Evolutionary conservation across 768 basidiomycete genomes (phyloP), one percentile per base, ranked within the genome.

Genomic region (Tricholoma flavovirens): DNA sequence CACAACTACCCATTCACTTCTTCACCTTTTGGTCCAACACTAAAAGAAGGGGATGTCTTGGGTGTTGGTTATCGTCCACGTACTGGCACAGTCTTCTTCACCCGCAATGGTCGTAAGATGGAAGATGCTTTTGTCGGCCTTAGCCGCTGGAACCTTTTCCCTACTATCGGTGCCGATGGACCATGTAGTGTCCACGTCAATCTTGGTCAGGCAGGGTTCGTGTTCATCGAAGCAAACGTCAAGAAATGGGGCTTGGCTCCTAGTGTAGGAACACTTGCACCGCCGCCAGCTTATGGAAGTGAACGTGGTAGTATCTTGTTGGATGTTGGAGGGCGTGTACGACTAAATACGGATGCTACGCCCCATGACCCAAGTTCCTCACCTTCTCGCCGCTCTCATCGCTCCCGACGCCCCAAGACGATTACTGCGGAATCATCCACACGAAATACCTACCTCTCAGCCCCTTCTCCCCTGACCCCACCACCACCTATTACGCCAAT

Each of bases 211-310:
- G 88, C 92, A 4, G 97, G 97, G 4, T 99, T 99, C 68, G 97
- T 98, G 36, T 98, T 97, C 64, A 98, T 99, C 65, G 97, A 99
- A 73, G 97, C 97, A 32, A 98, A 99, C 67, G 97, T 99, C 59
- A 99, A 99, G 81, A 98, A 98, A 69, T 99, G 97, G 97, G 97
- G 97, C 15, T 73, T 98, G 30, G 97, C 97, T 32, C 97, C 97
- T 7, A 97, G 94, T 68, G 88, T 95, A 12, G 97, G 97, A 48
- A 98, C 97, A 0, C 80, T 98, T 9, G 96, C 96, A 1, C 97
- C 97, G 14, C 97, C 97, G 26, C 97, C 97, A 5, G 95, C 97
- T 0, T 98, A 98, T 71, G 97, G 97, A 15, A 93, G 90, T 64
- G 97, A 99, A 69, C 82, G 94, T 10, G 97, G 96, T 7, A 96